Base-by-base conservation (phyloP, 345 rosid genomes). In the Trapa incisa region DNA sequence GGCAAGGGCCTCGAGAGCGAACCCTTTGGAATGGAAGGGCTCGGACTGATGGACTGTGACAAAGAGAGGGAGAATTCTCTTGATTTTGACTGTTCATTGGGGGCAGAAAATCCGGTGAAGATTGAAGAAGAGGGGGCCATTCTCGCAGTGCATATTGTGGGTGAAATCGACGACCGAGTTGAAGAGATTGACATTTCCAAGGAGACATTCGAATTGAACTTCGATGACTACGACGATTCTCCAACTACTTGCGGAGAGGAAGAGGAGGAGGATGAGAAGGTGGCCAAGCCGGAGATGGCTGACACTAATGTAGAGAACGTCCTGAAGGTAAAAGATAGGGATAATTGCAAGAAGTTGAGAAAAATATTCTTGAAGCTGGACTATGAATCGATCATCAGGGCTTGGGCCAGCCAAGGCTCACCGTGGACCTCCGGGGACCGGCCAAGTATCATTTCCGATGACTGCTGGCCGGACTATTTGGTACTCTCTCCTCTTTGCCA, bases 371-470 rank as follows among this genome's bases (percentile, higher is more conserved):
- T 94, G 79, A 88, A 80, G 37, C 73, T 94, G 47, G 81, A 94
- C 76, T 85, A 87, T 43, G 97, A 88, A 16, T 75, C 80, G 0
- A 85, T 94, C 61, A 87, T 91, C 17, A 58, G 84, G 4, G 81
- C 85, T 8, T 90, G 99, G 97, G 82, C 86, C 50, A 75, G 79
- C 72, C 83, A 82, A 71, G 84, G 90, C 3, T 85, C 78, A 37
- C 92, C 96, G 16, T 94, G 99, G 99, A 80, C 83, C 11, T 73
- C 79, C 15, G 97, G 96, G 4, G 70, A 65, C 39, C 82, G 86
- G 63, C 97, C 96, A 9, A 80, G 87, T 3, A 37, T 82, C 66
- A 83, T 81, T 74, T 77, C 82, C 7, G 82, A 81, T 41, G 75
- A 75, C 48, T 73, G 65, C 33, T 88, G 86, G 87, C 77, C 79